Evolutionary conservation across 257 asterid species (phyloP).

Genomic region (Lycium barbarum): DNA sequence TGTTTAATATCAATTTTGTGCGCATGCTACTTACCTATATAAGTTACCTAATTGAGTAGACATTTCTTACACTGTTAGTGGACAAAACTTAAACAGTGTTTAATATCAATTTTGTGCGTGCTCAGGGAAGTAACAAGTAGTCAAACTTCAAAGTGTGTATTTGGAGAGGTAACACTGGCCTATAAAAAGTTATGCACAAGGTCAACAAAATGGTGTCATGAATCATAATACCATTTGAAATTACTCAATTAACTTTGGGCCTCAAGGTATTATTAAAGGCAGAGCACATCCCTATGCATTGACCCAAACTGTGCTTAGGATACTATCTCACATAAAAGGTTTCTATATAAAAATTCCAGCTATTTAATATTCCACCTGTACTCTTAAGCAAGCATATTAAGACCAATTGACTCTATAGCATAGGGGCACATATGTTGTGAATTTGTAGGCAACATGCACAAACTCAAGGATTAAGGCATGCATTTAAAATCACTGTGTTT

Average conservation of each 20-base stretch:
- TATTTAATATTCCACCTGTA: background rate
- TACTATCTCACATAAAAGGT: slow-evolving; percentile 16
- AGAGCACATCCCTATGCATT: slow-evolving; percentile 43
- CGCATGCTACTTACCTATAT: background rate
- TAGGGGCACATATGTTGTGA: background rate
- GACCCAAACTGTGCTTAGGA: slow-evolving; percentile 33
- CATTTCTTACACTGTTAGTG: background rate
- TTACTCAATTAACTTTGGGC: slow-evolving; percentile 31
- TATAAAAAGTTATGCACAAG: slow-evolving; percentile 39
- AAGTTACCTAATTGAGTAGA: background rate
- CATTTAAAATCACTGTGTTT: too few species aligned
- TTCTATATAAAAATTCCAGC: background rate
- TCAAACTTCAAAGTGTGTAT: slow-evolving; percentile 27
- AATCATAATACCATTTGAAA: slow-evolving; percentile 46
- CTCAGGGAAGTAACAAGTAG: background rate
- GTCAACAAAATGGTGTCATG: slow-evolving; percentile 45
- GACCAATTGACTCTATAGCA: background rate
- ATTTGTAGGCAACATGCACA: background rate
- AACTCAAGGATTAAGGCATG: background rate
- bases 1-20: background rate
- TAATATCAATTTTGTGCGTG: background rate
- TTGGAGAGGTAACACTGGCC: slow-evolving; percentile 35
- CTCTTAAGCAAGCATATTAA: background rate
- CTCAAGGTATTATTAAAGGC: slow-evolving; percentile 37
- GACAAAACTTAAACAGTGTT: background rate